Conservation (phyloP, 2,329 filamentous ascomycete genomes). For the Curvularia hawaiiensis region DNA sequence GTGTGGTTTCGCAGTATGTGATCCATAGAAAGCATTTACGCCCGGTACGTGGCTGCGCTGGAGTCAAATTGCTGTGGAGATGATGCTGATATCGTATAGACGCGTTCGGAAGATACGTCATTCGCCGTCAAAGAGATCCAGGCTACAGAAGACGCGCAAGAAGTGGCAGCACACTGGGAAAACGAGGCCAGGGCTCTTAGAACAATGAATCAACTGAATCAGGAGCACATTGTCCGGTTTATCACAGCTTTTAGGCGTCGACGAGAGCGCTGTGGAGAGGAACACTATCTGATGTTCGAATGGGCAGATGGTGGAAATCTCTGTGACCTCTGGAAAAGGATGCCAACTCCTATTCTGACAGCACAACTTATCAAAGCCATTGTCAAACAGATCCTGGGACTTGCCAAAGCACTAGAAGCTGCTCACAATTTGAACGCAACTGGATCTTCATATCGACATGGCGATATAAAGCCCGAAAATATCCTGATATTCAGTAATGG, state of each 20-base stretch:
- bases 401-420: conserved; percentile 25
- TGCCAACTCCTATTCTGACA: conserved; percentile 10
- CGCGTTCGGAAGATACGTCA: background rate
- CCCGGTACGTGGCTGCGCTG: background rate
- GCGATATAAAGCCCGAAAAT: conserved; percentile 48
- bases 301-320: conserved; percentile 34
- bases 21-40: conserved; percentile 16
- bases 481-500: conserved; percentile 37
- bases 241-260: conserved; percentile 21
- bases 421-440: conserved; percentile 15
- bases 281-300: conserved; percentile 27
- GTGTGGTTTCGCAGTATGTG: conserved; percentile 13
- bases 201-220: conserved; percentile 22
- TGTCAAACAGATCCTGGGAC: conserved; percentile 19
- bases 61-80: background rate
- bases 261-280: background rate
- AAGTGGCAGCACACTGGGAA: conserved; percentile 16
- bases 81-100: background rate
- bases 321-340: conserved; percentile 18
- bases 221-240: conserved; percentile 24
- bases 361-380: conserved; percentile 2
- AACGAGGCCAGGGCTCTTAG: conserved; percentile 17
- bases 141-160: conserved; percentile 1
- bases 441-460: conserved; percentile 29
- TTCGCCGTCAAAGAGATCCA: conserved; percentile 24